These are phyloP conservation scores for Epicoccum nigrum DNA, from an alignment of 2,329 filamentous ascomycete species.

Conservation along the genomic window DNA sequence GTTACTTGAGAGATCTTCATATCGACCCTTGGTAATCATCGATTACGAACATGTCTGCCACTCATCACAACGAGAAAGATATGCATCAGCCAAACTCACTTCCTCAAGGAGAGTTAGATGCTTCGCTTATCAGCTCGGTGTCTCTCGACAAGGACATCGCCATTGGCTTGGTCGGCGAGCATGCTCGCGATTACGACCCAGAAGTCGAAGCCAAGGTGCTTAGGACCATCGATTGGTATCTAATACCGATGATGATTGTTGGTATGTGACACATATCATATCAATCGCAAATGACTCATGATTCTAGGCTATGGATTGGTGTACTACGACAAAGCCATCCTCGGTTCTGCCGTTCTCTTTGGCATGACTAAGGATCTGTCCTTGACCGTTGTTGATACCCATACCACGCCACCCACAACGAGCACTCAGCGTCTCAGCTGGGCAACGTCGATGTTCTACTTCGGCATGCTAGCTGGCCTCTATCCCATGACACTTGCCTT, in stretches of 20 bases:
- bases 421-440: conserved; percentile 73
- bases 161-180: conserved; percentile 65
- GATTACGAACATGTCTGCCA: not conserved
- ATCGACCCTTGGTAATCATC: not conserved
- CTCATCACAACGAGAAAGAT: conserved; percentile 21
- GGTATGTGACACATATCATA: conserved; percentile 25
- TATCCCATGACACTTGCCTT: conserved; percentile 76
- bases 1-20: not conserved
- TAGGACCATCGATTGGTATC: conserved; percentile 69
- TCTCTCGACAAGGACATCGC: conserved; percentile 61
- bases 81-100: conserved; percentile 6
- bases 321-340: conserved; percentile 77
- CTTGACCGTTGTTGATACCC: conserved; percentile 61
- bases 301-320: conserved; percentile 66
- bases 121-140: conserved; percentile 24
- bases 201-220: conserved; percentile 62
- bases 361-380: conserved; percentile 74
- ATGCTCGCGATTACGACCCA: conserved; percentile 61
- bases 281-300: not conserved
- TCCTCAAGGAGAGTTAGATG: conserved; percentile 14
- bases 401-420: conserved; percentile 59
- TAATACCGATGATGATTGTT: conserved; percentile 69
- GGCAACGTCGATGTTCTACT: conserved; percentile 82
- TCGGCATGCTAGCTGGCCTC: conserved; percentile 75
- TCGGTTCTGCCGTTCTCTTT: conserved; percentile 74